phyloP scores from a whole-genome alignment of 1,139 yeast genomes.

The Saccharomyces hybrid region DNA sequence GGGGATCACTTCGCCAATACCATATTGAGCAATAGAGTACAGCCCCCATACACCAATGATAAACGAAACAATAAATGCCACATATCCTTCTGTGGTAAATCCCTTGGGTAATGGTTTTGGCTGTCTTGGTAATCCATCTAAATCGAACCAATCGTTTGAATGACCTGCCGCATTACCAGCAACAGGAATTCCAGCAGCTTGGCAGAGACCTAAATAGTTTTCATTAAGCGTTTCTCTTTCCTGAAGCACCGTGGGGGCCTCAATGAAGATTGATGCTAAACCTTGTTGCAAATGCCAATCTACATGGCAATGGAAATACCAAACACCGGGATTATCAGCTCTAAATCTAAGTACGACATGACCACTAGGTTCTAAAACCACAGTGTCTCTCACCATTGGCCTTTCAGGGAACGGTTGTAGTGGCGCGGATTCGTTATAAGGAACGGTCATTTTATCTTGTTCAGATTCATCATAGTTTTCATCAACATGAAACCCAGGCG shows the following conservation, averaged over 20 bases:
- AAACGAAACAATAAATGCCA: slow-evolving; percentile 53
- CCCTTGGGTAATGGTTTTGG: slow-evolving; percentile 54
- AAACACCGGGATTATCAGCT: slow-evolving; percentile 76
- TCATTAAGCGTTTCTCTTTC: slow-evolving; percentile 37
- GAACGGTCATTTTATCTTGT: slow-evolving; percentile 36
- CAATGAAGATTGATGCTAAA: slow-evolving; percentile 57
- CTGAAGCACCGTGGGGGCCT: slow-evolving; percentile 53
- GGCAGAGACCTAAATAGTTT: slow-evolving; percentile 44
- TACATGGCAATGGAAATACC: slow-evolving; percentile 79
- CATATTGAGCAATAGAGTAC: slow-evolving; percentile 48
- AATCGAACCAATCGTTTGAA: slow-evolving; percentile 43
- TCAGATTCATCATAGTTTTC: slow-evolving; percentile 39
- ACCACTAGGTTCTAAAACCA: slow-evolving; percentile 56
- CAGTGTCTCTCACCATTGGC: slow-evolving; percentile 62
- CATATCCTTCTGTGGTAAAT: slow-evolving; percentile 59
- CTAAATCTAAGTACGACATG: slow-evolving; percentile 57
- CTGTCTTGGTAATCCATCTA: slow-evolving; percentile 52
- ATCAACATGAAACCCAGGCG: slow-evolving; percentile 35
- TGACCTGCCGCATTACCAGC: slow-evolving; percentile 71
- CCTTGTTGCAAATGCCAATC: slow-evolving; percentile 82
- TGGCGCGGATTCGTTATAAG: slow-evolving; percentile 42
- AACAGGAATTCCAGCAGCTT: slow-evolving; percentile 37
- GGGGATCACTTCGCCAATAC: slow-evolving; percentile 50
- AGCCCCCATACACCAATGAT: slow-evolving; percentile 54
- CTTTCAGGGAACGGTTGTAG: slow-evolving; percentile 44